Conservation (phyloP, 2,329 filamentous ascomycete species). For the Xylariomycetidae sp. region DNA sequence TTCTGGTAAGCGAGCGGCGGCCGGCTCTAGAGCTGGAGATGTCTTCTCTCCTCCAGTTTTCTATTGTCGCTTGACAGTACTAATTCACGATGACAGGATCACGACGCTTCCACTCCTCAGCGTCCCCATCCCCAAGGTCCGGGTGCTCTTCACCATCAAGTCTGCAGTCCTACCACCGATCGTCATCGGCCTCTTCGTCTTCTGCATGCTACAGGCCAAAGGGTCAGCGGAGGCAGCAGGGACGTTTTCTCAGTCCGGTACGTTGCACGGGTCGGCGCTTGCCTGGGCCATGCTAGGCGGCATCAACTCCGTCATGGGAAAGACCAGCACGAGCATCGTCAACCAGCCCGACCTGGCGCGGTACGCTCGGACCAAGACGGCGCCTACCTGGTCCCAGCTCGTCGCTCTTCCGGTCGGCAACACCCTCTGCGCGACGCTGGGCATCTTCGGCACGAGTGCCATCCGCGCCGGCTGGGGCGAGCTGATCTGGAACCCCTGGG, state of each 20-base stretch:
- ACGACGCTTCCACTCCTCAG: conserved; percentile 3
- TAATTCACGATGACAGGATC: neutral
- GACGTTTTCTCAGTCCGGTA: neutral
- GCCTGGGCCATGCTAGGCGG: conserved; percentile 6
- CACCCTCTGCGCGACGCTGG: conserved; percentile 7
- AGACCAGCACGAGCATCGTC: conserved; percentile 3
- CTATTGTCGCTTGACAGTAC: neutral
- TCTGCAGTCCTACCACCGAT: conserved; percentile 6
- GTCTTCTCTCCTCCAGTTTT: too few relatives aligned
- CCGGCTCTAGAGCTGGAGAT: too few relatives aligned
- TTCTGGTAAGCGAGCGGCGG: conserved; percentile 3
- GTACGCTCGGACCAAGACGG: conserved; percentile 1
- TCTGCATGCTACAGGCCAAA: conserved; percentile 4
- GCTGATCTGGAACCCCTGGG: conserved; percentile 4
- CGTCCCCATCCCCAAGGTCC: conserved; percentile 6
- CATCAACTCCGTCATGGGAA: conserved; percentile 3
- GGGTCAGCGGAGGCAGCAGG: neutral
- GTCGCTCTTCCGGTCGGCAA: conserved; percentile 4
- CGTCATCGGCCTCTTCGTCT: conserved; percentile 7
- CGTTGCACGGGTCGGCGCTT: neutral
- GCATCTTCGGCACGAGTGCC: conserved; percentile 5
- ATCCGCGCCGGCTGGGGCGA: conserved; percentile 1
- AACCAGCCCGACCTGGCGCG: conserved; percentile 4
- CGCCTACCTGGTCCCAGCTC: conserved; percentile 4
- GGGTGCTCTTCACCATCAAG: conserved; percentile 5